Base-by-base conservation (phyloP, 768 basidiomycete genomes). In the Kwoniella sp. region DNA sequence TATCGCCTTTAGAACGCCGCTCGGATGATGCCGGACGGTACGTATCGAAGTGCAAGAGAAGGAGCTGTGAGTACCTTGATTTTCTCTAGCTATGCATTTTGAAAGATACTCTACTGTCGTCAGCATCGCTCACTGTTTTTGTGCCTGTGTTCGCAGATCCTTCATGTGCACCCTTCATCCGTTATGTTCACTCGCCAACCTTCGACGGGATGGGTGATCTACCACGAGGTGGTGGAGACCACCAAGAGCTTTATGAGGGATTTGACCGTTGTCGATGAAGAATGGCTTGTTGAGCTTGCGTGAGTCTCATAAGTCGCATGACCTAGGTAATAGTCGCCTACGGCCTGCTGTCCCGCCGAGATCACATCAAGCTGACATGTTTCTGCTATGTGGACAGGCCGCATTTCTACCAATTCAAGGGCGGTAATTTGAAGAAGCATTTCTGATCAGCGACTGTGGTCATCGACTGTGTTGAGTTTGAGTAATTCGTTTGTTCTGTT, bases 221-320 rank as follows among this genome's bases (percentile, higher is more conserved):
- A 88, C 74, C 92, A 97, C 72, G 93, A 97, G 77, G 88, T 96
- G 82, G 89, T 97, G 72, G 95, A 98, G 80, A 97, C 96, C 0
- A 94, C 92, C 69, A 96, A 93, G 76, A 88, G 87, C 46, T 94
- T 96, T 77, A 96, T 99, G 74, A 86, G 90, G 24, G 88, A 97
- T 68, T 78, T 97, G 33, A 96, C 95, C 1, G 92, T 94, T 72
- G 91, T 97, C 48, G 93, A 97, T 72, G 88, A 92, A 44, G 94
- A 98, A 72, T 98, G 95, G 95, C 88, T 82, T 40, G 78, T 79
- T 3, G 81, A 83, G 62, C 58, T 81, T 24, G 82, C 82, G 72
- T 80, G 60, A 68, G 77, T 73, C n/a, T n/a, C n/a, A n/a, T n/a
- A n/a, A n/a, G n/a, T n/a, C n/a, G n/a, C n/a, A n/a, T n/a, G n/a